Conservation (phyloP, 345 rosid genomes). For the Eucalyptus leucophloia region DNA sequence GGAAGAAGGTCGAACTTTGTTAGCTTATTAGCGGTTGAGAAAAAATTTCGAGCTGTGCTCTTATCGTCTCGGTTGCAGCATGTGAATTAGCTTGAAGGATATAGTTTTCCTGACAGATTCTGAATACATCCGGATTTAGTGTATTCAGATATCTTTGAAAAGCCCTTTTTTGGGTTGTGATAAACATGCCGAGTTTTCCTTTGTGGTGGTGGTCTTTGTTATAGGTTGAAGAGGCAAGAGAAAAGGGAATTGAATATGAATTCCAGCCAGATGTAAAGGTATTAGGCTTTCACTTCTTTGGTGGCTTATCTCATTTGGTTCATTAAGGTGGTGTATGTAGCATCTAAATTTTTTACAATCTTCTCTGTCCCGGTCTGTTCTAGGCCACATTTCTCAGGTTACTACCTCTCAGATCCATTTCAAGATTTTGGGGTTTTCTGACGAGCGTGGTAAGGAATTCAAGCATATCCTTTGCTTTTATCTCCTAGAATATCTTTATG, state of each 20-base stretch:
- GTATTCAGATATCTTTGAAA: not conserved
- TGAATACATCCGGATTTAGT: not conserved
- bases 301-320: not conserved
- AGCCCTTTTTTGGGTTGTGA: not conserved
- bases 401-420: conserved; percentile 77
- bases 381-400: conserved; percentile 80
- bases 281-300: not conserved
- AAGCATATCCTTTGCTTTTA: not conserved
- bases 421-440: conserved; percentile 80
- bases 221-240: conserved; percentile 77
- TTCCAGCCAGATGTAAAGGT: conserved; percentile 73
- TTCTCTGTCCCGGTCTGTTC: not conserved
- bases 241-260: conserved; percentile 67
- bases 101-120: not conserved
- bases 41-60: not conserved
- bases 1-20: not conserved
- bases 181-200: not conserved
- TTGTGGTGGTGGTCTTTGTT: not conserved
- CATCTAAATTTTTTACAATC: not conserved
- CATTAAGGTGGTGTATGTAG: not conserved
- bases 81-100: not conserved
- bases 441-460: conserved; percentile 45
- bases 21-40: not conserved
- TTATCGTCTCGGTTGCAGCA: not conserved
- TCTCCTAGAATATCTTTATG: not conserved